These are phyloP conservation scores for Pseudogymnoascus verrucosus DNA, from an alignment of 2,329 filamentous ascomycete genomes.

Conservation along the genomic window DNA sequence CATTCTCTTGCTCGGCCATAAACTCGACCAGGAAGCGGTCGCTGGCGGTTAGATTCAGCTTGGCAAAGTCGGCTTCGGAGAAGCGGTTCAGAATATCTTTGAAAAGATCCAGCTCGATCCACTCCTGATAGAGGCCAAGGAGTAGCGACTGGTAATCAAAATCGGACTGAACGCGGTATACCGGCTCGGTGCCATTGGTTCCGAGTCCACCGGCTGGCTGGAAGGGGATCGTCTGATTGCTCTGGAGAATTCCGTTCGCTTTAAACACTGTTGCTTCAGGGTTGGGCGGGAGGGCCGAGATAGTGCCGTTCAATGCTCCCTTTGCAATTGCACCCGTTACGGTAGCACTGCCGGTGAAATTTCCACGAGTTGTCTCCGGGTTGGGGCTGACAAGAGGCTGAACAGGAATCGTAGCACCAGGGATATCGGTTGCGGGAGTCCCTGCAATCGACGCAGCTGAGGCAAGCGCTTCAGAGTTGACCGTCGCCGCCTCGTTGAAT, in stretches of 20 bases:
- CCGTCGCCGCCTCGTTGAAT: conserved; percentile 19
- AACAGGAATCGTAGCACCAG: conserved; percentile 20
- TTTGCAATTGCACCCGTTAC: conserved; percentile 62
- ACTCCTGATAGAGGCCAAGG: conserved; percentile 72
- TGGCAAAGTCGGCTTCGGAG: conserved; percentile 59
- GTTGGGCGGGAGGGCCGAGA: conserved; percentile 46
- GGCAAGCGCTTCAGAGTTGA: conserved; percentile 22
- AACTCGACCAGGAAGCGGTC: conserved; percentile 65
- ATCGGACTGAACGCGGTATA: conserved; percentile 71
- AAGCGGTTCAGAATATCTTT: conserved; percentile 66
- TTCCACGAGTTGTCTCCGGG: conserved; percentile 59
- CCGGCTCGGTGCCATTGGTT: conserved; percentile 67
- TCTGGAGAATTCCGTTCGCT: conserved; percentile 59
- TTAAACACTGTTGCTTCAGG: conserved; percentile 63
- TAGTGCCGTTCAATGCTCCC: conserved; percentile 45
- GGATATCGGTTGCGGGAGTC: conserved; percentile 22
- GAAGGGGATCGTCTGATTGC: conserved; percentile 63
- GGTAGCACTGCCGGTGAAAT: conserved; percentile 56
- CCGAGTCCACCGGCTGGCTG: conserved; percentile 65
- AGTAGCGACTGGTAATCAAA: conserved; percentile 72
- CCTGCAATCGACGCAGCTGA: conserved; percentile 20
- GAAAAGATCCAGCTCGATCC: conserved; percentile 78
- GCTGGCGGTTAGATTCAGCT: conserved; percentile 57
- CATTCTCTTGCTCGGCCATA: conserved; percentile 71
- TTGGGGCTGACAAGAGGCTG: conserved; percentile 40